Base-by-base conservation (phyloP, 257 asterid species). In the Ilex asprella region DNA sequence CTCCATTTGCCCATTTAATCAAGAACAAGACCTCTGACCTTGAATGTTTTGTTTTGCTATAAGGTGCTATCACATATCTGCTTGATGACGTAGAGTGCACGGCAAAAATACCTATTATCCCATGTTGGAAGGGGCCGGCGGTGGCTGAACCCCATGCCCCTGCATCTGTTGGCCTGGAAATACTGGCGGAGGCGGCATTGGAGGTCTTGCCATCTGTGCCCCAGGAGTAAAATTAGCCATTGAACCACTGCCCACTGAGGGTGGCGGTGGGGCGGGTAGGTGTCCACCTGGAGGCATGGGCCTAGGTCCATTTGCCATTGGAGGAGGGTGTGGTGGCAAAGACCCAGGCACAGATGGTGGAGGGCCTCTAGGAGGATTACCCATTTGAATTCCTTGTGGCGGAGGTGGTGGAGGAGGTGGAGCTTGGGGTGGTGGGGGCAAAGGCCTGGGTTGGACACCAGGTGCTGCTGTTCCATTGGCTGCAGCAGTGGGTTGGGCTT, bases 271-370 rank as follows among this genome's bases (percentile, higher is more conserved):
- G 30, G 96, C 94, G 16, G 98, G 97, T 66, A 89, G 63, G 63
- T 81, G 80, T 39, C 95, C 97, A 58, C 97, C 98, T 0, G 95
- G 97, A n/a, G 95, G 98, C 96, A 88, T 88, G 51, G 98, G 95
- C 81, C 96, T 83, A 1, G 96, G 95, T 51, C 93, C 98, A 63
- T 83, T 89, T 52, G 58, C 77, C 84, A 79, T 69, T 41, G 91
- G 84, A 27, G 95, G 95, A 35, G 97, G 86, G 1, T 71, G 80
- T 2, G 71, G 88, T 8, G 90, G 91, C 65, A 75, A 30, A 30
- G 81, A 73, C 54, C 84, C 84, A 54, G 89, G 73, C 51, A 62
- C 31, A n/a, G 76, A 39, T 9, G 70, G 78, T 43, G 83, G 84
- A 49, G 83, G 84, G 47, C 83, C 83, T 69, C 86, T 73, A 4